Conservation (phyloP, 495 filamentous ascomycete genomes). For the Lasiosphaeria ovina region DNA sequence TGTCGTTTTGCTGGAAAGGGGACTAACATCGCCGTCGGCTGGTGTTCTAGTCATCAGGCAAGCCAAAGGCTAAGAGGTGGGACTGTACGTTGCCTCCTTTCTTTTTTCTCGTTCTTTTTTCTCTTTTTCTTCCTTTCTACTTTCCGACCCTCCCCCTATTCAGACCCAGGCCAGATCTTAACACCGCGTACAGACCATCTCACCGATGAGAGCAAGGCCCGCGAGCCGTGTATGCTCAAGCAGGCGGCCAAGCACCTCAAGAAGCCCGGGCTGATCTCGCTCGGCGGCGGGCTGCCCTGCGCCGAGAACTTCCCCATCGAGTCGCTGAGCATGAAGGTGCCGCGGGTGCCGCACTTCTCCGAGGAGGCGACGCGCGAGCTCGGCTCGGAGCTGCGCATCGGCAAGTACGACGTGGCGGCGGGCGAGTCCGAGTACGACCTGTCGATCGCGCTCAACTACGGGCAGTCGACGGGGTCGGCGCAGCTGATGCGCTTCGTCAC, state of each 20-base stretch:
- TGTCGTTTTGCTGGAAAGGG: not conserved
- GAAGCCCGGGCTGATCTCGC: conserved; percentile 73
- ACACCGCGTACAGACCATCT: conserved; percentile 41
- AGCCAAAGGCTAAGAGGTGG: conserved; percentile 79
- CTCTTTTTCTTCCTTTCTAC: not conserved
- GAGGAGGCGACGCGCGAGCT: conserved; percentile 57
- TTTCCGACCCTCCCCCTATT: not conserved
- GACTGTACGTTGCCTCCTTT: conserved; percentile 65
- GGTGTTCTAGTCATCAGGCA: conserved; percentile 46
- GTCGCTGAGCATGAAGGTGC: conserved; percentile 36
- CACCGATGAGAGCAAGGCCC: conserved; percentile 53
- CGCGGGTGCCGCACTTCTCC: conserved; percentile 58
- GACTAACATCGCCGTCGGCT: not conserved
- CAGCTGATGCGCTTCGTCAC: conserved; percentile 86
- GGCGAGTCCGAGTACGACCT: conserved; percentile 59
- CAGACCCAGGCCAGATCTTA: conserved; percentile 8
- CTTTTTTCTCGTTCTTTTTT: not conserved
- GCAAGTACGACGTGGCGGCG: conserved; percentile 77
- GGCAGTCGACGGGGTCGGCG: conserved; percentile 77
- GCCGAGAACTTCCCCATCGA: conserved; percentile 78
- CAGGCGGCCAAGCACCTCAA: conserved; percentile 68
- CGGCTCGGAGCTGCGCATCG: conserved; percentile 58
- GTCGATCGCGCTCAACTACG: conserved; percentile 84
- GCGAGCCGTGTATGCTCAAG: conserved; percentile 70
- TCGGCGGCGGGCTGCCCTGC: conserved; percentile 89